Evolutionary conservation across 1,284 basidiomycete species (phyloP).

Genomic region (Cutaneotrichosporon cyanovorans): DNA sequence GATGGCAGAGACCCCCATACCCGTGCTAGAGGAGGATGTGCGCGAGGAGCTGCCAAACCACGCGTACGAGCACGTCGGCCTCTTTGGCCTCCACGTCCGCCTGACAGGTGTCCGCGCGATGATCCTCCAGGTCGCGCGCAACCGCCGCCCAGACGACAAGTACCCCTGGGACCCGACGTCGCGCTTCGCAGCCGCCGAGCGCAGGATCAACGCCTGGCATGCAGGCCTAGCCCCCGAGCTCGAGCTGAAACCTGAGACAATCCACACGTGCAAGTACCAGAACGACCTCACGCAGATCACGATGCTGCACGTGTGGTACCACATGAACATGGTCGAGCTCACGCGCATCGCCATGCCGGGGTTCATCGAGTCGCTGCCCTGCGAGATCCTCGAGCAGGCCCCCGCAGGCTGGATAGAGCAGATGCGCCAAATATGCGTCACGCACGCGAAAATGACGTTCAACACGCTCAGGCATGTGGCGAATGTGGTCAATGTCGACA

Average conservation of each 20-base stretch:
- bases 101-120: constrained; percentile 12
- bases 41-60: background rate
- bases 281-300: constrained; percentile 17
- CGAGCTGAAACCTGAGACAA: constrained; percentile 14
- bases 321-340: constrained; percentile 16
- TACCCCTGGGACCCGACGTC: constrained; percentile 14
- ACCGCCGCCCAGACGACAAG: constrained; percentile 9
- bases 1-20: constrained; percentile 6
- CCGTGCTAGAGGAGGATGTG: constrained; percentile 4
- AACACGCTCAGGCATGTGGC: constrained; percentile 9
- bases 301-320: constrained; percentile 24
- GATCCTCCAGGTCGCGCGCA: constrained; percentile 10
- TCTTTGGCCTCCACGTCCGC: constrained; percentile 15
- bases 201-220: constrained; percentile 13
- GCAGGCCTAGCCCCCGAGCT: constrained; percentile 13
- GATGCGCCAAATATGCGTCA: constrained; percentile 9
- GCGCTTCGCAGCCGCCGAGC: constrained; percentile 5
- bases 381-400: constrained; percentile 4
- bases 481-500: constrained; percentile 14
- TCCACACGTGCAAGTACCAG: constrained; percentile 17
- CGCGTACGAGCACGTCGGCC: constrained; percentile 10
- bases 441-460: constrained; percentile 11
- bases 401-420: constrained; percentile 15
- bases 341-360: constrained; percentile 17
- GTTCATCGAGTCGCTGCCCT: constrained; percentile 12